phyloP scores from a whole-genome alignment of 1,139 yeast genomes.

The Magnusiomyces fungicola region DNA sequence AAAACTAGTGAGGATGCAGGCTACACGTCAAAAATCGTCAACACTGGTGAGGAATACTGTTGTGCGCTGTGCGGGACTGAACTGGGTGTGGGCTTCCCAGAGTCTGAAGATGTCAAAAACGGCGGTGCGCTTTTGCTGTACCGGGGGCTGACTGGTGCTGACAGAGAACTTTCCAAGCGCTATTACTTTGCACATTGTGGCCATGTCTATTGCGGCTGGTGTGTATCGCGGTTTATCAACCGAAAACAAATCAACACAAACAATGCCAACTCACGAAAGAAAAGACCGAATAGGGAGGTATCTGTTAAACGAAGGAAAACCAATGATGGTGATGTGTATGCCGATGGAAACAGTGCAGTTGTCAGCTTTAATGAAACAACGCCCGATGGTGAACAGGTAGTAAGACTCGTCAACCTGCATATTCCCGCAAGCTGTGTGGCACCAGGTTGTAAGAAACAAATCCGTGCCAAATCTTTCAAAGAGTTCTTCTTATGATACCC shows the following conservation, averaged over 20 bases:
- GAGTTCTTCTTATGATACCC: neutral
- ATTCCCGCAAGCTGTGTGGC: constrained; percentile 8
- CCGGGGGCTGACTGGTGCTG: constrained; percentile 44
- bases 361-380: neutral
- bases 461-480: neutral
- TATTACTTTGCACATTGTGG: constrained; percentile 71
- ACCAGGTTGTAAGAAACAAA: constrained; percentile 3
- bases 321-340: neutral
- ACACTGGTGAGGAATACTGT: constrained; percentile 1
- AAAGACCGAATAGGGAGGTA: neutral
- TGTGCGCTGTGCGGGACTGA: constrained; percentile 68
- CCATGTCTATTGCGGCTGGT: constrained; percentile 80
- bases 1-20: neutral
- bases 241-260: constrained; percentile 9
- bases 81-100: constrained; percentile 65
- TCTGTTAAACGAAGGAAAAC: neutral
- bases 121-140: constrained; percentile 25
- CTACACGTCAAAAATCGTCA: constrained; percentile 7
- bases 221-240: constrained; percentile 50
- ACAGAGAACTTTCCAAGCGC: constrained; percentile 56
- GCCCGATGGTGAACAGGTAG: neutral
- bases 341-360: constrained; percentile 7
- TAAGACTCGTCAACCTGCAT: constrained; percentile 1
- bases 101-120: constrained; percentile 34
- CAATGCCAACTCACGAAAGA: neutral